Base-by-base conservation (phyloP, 441 rosid genomes). In the Populus hybrid region DNA sequence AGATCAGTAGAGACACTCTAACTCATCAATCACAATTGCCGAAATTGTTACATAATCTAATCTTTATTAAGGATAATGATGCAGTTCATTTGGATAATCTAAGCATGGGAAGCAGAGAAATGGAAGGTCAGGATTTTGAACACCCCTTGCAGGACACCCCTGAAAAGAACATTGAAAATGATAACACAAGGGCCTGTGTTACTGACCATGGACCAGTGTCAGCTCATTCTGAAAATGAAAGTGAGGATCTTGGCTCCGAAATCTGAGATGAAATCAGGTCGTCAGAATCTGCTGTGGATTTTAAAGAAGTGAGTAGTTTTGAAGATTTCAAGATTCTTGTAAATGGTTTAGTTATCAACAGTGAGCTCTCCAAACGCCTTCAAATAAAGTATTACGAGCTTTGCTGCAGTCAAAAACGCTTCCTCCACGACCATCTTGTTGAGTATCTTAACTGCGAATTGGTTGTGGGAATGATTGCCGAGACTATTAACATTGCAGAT, bases 401-500 rank as follows among this genome's bases (percentile, higher is more conserved):
- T 69, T 88, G 90, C 70, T 34, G 82, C 35, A 76, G 85, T 72
- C 87, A 34, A 34, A 34, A 82, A 70, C 69, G 82, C 18, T 80
- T 75, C 73, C 88, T 89, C 74, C 93, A 88, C 12, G 76, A 79
- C 24, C 21, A 67, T 18, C 83, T 89, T 59, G 68, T 85, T 4
- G 78, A 73, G 42, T 84, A 86, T 50, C 85, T 87, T n/a, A 82
- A 83, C 76, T 73, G 71, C 26, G 77, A 78, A 54, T 71, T 86
- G 69, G 77, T 72, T 20, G 81, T 80, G 4, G 89, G 88, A 66
- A 80, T 86, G 12, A 83, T 89, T 30, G 69, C 87, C 0, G 86
- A 85, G 82, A 85, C 87, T 3, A 69, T 85, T 46, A 84, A 85
- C 77, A 84, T 86, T 7, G 88, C 88, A 0, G 88, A 84, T 57